Evolutionary conservation across 345 rosid species (phyloP).

Genomic region (Pugionium dolabratum): DNA sequence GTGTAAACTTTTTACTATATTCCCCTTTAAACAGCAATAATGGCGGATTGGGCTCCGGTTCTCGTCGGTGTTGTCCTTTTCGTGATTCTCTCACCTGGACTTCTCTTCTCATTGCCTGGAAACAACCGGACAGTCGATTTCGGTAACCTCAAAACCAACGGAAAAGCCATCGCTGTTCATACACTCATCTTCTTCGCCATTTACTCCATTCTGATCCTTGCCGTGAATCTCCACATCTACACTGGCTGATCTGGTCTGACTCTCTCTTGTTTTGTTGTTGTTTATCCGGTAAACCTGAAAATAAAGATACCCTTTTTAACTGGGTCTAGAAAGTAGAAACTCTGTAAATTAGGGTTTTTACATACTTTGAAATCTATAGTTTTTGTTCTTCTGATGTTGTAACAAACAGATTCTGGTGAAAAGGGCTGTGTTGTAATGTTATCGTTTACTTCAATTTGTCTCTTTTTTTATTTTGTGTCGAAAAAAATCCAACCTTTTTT

Average conservation of each 20-base stretch:
- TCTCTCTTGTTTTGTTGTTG: constrained; percentile 2
- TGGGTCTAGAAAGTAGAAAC: background rate
- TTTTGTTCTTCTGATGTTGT: constrained; percentile 14
- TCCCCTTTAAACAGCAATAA: constrained; percentile 22
- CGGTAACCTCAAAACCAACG: constrained; percentile 85
- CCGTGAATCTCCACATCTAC: constrained; percentile 79
- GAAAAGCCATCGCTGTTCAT: constrained; percentile 81
- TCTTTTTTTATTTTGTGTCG: background rate
- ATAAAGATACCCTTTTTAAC: constrained; percentile 25
- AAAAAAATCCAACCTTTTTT: background rate
- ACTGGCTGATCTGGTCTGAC: constrained; percentile 42
- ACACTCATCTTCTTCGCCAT: constrained; percentile 78
- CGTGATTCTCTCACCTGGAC: constrained; percentile 83
- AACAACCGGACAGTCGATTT: constrained; percentile 61
- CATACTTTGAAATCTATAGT: constrained; percentile 8
- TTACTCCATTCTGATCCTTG: constrained; percentile 71
- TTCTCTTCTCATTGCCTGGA: constrained; percentile 78
- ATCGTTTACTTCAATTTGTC: constrained; percentile 3
- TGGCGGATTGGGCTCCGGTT: constrained; percentile 98
- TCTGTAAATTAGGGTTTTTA: constrained; percentile 25
- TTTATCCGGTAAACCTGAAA: background rate
- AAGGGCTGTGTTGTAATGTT: constrained; percentile 11
- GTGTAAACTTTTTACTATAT: constrained; percentile 3
- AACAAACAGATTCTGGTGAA: constrained; percentile 4
- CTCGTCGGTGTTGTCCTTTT: constrained; percentile 77